Evolutionary conservation across 495 filamentous ascomycete species (phyloP), one percentile per base, ranked within the genome.

Genomic region (Poronia punctata): DNA sequence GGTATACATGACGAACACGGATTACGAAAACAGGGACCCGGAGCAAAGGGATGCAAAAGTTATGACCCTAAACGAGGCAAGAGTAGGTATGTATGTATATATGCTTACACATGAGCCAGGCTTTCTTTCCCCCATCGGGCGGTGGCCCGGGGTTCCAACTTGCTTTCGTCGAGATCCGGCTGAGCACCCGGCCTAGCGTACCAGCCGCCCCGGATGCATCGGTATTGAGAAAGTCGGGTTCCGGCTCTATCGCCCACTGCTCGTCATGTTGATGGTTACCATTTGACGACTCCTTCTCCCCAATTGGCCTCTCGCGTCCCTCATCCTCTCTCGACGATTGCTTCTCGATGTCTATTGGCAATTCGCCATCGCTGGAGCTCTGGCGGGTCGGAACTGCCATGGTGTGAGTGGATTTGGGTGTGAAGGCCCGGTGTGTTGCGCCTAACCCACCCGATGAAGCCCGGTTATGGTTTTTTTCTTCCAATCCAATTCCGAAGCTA

Each of bases 121-220:
- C 75, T 23, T 53, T 46, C 30, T 40, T 43, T 1, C 75, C 75
- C 2, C 74, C 75, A 41, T 78, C 73, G 7, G 75, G 74, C 2
- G 74, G 74, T 21, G 71, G 71, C 1, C 62, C 64, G 0, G 68
- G 67, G 34, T 67, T 62, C 57, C 57, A 64, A 28, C 54, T 63
- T 11, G 57, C 59, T 23, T 62, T 66, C 12, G 66, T 64, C 27
- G 58, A 66, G 14, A 56, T 63, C 16, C 56, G 52, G 17, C 58
- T 68, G 5, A 66, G 43, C 14, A 62, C 60, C 2, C 61, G 45
- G 30, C 38, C 51, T 7, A 65, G 12, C 0, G 52, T 46, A 7
- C 52, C 56, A 6, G 59, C 45, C 5, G 64, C 38, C 5, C 48
- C 50, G 10, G 48, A 39, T 24, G 57, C 54, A n/a, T 55, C 40